Conservation (phyloP, 768 basidiomycete species). For the Russula dissimulans region DNA sequence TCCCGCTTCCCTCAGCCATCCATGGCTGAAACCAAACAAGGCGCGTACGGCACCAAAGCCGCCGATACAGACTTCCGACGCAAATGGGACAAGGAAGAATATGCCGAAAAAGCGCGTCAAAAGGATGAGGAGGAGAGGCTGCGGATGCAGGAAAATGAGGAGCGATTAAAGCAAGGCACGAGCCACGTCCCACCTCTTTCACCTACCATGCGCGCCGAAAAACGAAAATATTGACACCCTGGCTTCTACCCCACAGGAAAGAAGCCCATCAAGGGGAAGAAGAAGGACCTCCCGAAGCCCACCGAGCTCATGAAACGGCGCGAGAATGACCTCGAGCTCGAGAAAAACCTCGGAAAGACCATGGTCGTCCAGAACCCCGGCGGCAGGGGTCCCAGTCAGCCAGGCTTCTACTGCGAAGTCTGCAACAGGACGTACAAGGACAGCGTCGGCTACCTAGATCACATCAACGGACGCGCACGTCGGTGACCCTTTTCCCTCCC, state of each 20-base stretch:
- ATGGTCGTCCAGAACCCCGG: constrained; percentile 85
- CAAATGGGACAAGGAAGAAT: constrained; percentile 42
- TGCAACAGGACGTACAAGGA: constrained; percentile 93
- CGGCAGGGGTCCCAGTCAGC: constrained; percentile 79
- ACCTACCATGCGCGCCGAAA: no score
- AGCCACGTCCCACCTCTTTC: no score
- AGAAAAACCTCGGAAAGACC: constrained; percentile 92
- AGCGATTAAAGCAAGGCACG: constrained; percentile 69
- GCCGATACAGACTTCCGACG: constrained; percentile 26
- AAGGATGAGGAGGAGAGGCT: constrained; percentile 32
- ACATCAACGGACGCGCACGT: constrained; percentile 93
- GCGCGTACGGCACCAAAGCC: constrained; percentile 19
- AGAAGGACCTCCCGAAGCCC: constrained; percentile 82
- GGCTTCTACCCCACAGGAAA: constrained; percentile 47
- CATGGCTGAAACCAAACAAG: constrained; percentile 20
- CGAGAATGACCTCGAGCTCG: constrained; percentile 75
- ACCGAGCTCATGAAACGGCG: constrained; percentile 90
- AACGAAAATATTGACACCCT: no score
- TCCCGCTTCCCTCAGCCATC: background rate
- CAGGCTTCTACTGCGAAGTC: constrained; percentile 89
- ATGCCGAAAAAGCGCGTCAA: constrained; percentile 33
- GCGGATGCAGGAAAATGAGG: constrained; percentile 31
- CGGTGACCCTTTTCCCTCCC: constrained; percentile 28
- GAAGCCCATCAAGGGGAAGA: constrained; percentile 58
- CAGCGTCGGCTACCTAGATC: constrained; percentile 87